These are phyloP conservation scores for Suaeda aralocaspica DNA, from an alignment of 148 eudicot genomes.

Conservation along the genomic window DNA sequence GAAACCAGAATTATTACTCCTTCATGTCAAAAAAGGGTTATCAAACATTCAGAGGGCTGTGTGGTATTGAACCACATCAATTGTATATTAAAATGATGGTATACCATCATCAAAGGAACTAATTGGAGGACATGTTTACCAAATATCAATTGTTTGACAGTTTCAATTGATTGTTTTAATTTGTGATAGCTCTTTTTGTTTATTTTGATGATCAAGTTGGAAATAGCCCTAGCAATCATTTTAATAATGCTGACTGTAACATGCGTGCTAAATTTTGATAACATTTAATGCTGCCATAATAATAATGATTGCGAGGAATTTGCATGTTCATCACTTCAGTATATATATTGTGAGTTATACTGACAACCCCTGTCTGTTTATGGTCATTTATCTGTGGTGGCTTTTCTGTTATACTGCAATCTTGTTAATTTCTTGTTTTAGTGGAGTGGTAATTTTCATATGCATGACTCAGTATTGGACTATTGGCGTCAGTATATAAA, in stretches of 20 bases:
- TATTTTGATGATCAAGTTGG: neutral
- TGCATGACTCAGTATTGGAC: no score
- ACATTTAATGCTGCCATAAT: neutral
- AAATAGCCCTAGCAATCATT: neutral
- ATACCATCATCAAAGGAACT: no score
- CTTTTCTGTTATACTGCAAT: neutral
- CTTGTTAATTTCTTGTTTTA: neutral
- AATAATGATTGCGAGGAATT: neutral
- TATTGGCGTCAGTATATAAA: no score
- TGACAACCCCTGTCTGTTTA: neutral
- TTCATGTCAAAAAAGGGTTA: no score
- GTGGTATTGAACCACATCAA: no score
- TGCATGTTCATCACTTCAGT: neutral
- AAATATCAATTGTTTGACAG: no score
- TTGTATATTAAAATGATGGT: no score
- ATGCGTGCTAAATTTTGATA: neutral
- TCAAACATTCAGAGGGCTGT: no score
- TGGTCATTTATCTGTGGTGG: neutral
- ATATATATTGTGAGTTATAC: neutral
- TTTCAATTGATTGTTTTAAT: no score
- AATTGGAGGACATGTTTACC: no score
- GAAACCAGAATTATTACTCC: no score
- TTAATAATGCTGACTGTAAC: neutral
- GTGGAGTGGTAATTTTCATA: neutral
- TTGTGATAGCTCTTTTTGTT: neutral